Percentiles rank a stretch among this genome's conserved stretches.
Conservation (phyloP, 371 early-diverging fungal species). For the Mucor sp. region DNA sequence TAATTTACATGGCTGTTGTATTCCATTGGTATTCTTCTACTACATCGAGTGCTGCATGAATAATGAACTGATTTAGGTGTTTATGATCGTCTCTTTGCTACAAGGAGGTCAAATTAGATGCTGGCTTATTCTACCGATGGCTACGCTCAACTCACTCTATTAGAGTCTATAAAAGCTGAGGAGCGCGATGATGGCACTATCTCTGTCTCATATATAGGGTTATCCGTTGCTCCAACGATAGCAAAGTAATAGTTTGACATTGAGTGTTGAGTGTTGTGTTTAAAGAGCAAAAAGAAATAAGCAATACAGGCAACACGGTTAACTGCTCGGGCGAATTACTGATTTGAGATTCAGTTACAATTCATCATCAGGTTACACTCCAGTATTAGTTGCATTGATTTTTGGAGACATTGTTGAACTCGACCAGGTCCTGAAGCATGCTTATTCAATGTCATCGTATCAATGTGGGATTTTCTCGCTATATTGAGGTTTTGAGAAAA, state of each 20-base stretch:
- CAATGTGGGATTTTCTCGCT: no score
- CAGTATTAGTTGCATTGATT: not conserved
- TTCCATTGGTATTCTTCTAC: slow-evolving; percentile 93
- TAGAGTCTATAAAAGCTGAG: slow-evolving; percentile 33
- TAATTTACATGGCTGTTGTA: slow-evolving; percentile 74
- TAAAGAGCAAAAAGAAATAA: not conserved
- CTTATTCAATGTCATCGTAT: no score
- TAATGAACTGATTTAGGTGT: slow-evolving; percentile 94
- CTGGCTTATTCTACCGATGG: not conserved
- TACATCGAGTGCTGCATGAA: slow-evolving; percentile 94
- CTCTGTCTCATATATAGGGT: slow-evolving; percentile 93
- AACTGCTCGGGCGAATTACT: not conserved
- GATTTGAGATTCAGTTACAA: not conserved
- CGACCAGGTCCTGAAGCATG: no score
- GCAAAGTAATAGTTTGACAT: slow-evolving; percentile 87
- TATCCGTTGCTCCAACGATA: slow-evolving; percentile 91
- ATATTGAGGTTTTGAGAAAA: no score
- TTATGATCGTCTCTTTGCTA: slow-evolving; percentile 78
- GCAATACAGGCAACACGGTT: not conserved
- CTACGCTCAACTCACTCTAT: slow-evolving; percentile 31
- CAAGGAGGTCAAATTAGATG: not conserved
- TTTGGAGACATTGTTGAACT: no score
- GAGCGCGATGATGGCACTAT: slow-evolving; percentile 63
- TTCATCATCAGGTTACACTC: not conserved
- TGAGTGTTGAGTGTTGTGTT: not conserved